Conservation (phyloP, 345 rosid genomes). For the Eucalyptus camaldulensis region DNA sequence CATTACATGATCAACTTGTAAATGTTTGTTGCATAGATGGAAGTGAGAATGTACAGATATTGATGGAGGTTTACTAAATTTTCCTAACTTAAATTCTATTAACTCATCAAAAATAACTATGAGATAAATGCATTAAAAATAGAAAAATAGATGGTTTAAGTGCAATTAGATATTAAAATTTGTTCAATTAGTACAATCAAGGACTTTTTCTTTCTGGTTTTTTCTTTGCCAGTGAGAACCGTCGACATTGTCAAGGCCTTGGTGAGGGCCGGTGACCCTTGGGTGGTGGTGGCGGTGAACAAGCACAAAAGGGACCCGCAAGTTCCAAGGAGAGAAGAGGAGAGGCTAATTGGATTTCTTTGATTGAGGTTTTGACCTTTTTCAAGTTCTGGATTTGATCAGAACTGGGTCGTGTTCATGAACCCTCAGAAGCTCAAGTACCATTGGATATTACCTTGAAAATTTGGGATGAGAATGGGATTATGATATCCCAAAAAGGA, state of each 20-base stretch:
- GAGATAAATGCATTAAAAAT: neutral
- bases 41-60: neutral
- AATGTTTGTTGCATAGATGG: accelerated
- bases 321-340: neutral
- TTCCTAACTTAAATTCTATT: neutral
- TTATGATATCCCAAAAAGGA: neutral
- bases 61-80: accelerated
- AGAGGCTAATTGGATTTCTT: neutral
- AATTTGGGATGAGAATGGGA: neutral
- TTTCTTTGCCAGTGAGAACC: neutral
- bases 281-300: neutral
- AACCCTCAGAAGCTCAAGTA: neutral
- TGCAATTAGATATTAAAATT: neutral
- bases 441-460: neutral
- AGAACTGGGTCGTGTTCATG: neutral
- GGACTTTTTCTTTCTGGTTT: too few species aligned
- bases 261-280: accelerated
- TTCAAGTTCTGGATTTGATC: neutral
- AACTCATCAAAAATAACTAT: neutral
- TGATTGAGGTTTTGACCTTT: neutral
- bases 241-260: neutral
- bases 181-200: neutral
- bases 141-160: neutral
- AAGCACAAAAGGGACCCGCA: accelerated
- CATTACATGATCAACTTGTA: neutral